Conservation (phyloP, 805 yeast species). For the Sugiyamaella marilandica region DNA sequence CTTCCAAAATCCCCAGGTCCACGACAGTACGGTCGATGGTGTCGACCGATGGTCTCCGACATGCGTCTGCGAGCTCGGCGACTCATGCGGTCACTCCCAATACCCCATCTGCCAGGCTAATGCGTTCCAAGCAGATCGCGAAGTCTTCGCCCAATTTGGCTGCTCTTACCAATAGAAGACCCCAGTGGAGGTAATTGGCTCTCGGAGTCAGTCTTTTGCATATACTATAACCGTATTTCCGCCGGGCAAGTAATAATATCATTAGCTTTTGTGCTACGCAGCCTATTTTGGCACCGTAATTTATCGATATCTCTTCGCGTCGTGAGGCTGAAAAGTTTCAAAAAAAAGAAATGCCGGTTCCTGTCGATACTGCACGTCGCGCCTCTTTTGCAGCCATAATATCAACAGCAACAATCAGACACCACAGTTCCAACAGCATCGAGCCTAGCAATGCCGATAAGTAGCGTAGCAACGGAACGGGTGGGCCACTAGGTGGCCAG, state of each 20-base stretch:
- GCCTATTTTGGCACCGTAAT: neutral
- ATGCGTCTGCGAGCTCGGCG: neutral
- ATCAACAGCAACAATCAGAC: too few relatives aligned
- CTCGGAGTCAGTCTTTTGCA: neutral
- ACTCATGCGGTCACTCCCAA: neutral
- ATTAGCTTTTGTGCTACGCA: neutral
- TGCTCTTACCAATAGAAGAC: neutral
- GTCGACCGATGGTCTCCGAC: neutral
- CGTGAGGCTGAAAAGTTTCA: neutral
- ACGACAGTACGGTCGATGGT: constrained; percentile 4
- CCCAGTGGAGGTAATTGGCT: neutral
- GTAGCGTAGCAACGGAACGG: too few relatives aligned
- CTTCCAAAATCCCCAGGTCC: constrained; percentile 11
- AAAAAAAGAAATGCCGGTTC: neutral
- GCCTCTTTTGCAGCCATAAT: too few relatives aligned
- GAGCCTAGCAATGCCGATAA: too few relatives aligned
- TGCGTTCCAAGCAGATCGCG: constrained; percentile 3
- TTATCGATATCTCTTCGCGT: neutral
- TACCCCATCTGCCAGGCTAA: constrained; percentile 10
- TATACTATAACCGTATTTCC: neutral
- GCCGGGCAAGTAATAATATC: neutral
- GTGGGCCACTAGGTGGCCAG: too few relatives aligned
- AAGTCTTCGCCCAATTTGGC: constrained; percentile 12
- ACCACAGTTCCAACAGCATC: too few relatives aligned
- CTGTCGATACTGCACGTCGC: neutral